Percentiles rank a stretch among this genome's conserved stretches.
phyloP scores from a whole-genome alignment of 352 stramenopile species.

The Phytophthora cryptogea region DNA sequence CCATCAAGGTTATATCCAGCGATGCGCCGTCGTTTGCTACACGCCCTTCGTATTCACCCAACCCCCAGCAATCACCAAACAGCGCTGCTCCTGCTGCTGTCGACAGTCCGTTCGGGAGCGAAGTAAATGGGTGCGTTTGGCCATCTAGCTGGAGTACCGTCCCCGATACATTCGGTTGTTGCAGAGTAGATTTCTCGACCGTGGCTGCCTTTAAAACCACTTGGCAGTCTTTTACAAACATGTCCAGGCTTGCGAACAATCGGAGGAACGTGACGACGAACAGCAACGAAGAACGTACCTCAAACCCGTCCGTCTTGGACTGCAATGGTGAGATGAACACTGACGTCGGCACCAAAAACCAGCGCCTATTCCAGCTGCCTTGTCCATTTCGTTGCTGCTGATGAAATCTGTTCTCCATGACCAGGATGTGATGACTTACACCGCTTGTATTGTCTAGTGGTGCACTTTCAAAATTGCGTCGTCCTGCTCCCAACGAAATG shows the following conservation, averaged over 20 bases:
- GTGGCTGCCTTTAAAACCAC: neutral
- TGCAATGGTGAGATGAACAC: neutral
- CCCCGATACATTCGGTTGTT: neutral
- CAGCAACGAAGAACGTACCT: neutral
- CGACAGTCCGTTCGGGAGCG: constrained; percentile 5
- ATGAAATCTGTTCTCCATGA: neutral
- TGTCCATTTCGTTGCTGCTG: neutral
- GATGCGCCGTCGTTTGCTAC: constrained; percentile 1
- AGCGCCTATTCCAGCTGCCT: neutral
- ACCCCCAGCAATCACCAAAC: constrained; percentile 1
- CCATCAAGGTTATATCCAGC: neutral
- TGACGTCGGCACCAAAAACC: constrained; percentile 10
- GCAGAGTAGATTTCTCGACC: neutral
- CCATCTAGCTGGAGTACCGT: constrained; percentile 7
- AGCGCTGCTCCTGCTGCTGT: neutral
- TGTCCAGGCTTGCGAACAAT: constrained; percentile 2
- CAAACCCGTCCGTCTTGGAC: neutral
- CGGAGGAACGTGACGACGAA: neutral
- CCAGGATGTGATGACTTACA: neutral
- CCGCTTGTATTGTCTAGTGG: neutral
- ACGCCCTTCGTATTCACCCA: neutral
- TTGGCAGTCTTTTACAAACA: neutral
- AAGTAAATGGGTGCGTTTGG: neutral
- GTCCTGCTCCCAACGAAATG: too few relatives aligned
- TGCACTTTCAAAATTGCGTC: too few relatives aligned